phyloP scores from a whole-genome alignment of 2,329 filamentous ascomycete genomes.

The Sclerotinia minor region DNA sequence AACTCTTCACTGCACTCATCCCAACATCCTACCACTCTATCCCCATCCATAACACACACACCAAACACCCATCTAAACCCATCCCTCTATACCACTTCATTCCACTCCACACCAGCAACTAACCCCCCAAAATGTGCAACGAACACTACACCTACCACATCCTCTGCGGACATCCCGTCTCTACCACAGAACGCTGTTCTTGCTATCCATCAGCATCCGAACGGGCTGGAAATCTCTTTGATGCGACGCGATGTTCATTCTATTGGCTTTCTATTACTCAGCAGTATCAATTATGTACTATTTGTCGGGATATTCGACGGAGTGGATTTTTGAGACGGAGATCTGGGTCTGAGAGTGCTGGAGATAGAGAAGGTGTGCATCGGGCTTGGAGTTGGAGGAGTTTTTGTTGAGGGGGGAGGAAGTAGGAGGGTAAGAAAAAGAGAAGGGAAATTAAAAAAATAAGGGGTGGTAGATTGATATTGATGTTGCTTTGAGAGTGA shows the following conservation, averaged over 20 bases:
- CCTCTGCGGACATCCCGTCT: neutral
- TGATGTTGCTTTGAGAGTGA: too few species aligned
- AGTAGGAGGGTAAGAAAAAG: too few species aligned
- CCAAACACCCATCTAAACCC: too few species aligned
- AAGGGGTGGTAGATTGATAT: too few species aligned
- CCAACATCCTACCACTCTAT: neutral
- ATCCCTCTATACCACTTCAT: neutral
- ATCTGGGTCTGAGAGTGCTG: neutral
- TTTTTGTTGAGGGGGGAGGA: neutral
- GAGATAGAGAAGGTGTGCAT: too few species aligned
- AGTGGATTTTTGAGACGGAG: neutral
- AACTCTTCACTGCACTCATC: neutral
- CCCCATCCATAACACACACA: neutral
- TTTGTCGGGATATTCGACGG: neutral
- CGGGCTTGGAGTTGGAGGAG: neutral
- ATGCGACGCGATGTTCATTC: neutral
- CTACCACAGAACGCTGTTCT: neutral
- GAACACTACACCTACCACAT: neutral
- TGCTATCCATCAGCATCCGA: fast-evolving
- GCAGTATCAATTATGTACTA: neutral
- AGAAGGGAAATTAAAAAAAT: too few species aligned
- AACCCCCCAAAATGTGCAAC: neutral
- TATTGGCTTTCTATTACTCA: neutral
- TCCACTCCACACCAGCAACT: too few species aligned
- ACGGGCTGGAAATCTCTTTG: neutral